Percentiles rank a stretch among this genome's conserved stretches.
These are phyloP conservation scores for Salvia rosmarinus DNA, from an alignment of 257 asterid genomes.

Conservation along the genomic window DNA sequence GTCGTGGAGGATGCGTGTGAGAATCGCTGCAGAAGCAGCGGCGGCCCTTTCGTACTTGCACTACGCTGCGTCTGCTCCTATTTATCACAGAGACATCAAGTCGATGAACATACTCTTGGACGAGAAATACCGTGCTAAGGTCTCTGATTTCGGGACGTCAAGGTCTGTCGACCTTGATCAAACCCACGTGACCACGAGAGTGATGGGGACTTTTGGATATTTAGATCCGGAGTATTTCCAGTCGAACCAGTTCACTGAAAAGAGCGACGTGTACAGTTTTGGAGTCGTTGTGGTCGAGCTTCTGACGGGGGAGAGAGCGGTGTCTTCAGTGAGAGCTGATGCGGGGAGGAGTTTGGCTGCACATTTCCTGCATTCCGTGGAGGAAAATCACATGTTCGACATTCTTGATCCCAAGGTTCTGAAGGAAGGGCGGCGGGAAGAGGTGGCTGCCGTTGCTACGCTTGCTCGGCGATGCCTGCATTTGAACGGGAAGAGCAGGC, in stretches of 20 bases:
- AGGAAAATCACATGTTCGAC: constrained; percentile 20
- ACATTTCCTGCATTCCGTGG: constrained; percentile 38
- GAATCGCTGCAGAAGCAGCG: no score
- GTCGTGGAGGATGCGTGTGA: no score
- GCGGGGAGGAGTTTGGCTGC: constrained; percentile 35
- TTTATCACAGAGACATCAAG: constrained; percentile 40
- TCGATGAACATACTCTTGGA: constrained; percentile 44
- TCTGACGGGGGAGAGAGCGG: constrained; percentile 37
- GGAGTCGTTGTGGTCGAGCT: constrained; percentile 41
- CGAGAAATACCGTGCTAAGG: constrained; percentile 38
- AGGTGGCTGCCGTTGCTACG: constrained; percentile 25
- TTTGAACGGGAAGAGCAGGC: constrained; percentile 36
- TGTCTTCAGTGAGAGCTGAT: constrained; percentile 30
- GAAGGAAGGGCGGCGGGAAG: constrained; percentile 5
- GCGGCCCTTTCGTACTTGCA: constrained; percentile 34
- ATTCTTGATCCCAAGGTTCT: constrained; percentile 34
- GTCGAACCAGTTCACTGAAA: constrained; percentile 44
- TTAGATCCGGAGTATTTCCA: constrained; percentile 51
- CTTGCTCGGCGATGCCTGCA: constrained; percentile 39
- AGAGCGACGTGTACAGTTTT: constrained; percentile 44
- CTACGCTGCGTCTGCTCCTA: constrained; percentile 36
- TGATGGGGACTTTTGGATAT: constrained; percentile 50
- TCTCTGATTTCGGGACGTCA: constrained; percentile 45
- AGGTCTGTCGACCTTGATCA: constrained; percentile 32
- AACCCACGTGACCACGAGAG: constrained; percentile 46